A percentile compares a stretch with the other conserved stretches of the same genome.
Conservation (phyloP, 2,329 filamentous ascomycete genomes). For the Cercospora zeae-maydis region DNA sequence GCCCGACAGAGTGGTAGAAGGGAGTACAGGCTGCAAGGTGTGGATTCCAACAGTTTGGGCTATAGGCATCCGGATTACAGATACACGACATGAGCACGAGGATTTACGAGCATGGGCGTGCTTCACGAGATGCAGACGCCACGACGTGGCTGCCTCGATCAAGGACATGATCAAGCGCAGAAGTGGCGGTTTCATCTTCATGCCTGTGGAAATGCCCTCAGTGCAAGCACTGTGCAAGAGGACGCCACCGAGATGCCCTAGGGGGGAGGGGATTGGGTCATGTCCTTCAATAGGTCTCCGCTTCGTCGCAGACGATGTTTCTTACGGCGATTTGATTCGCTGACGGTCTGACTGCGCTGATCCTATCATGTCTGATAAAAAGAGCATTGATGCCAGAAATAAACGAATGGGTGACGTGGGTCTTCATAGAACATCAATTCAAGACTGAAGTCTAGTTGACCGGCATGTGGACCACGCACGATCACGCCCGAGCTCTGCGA, state of each 20-base stretch:
- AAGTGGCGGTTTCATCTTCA: not conserved
- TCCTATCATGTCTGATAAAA: not conserved
- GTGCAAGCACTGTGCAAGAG: not conserved
- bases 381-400: not conserved
- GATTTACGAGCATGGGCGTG: not conserved
- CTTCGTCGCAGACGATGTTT: not conserved
- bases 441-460: not conserved
- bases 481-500: not conserved
- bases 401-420: not conserved
- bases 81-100: conserved; percentile 32
- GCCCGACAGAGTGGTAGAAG: conserved; percentile 41
- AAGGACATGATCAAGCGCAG: not conserved
- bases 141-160: not conserved
- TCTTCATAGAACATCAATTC: not conserved
- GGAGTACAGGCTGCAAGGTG: conserved; percentile 36
- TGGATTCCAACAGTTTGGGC: conserved; percentile 36
- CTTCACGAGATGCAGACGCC: not conserved
- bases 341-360: not conserved
- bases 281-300: not conserved
- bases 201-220: not conserved
- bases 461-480: not conserved
- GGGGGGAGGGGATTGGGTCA: not conserved
- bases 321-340: not conserved
- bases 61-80: conserved; percentile 43
- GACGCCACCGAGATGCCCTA: not conserved